Base-by-base conservation (phyloP, 1,284 basidiomycete genomes). In the Trichosporon ovoides region DNA sequence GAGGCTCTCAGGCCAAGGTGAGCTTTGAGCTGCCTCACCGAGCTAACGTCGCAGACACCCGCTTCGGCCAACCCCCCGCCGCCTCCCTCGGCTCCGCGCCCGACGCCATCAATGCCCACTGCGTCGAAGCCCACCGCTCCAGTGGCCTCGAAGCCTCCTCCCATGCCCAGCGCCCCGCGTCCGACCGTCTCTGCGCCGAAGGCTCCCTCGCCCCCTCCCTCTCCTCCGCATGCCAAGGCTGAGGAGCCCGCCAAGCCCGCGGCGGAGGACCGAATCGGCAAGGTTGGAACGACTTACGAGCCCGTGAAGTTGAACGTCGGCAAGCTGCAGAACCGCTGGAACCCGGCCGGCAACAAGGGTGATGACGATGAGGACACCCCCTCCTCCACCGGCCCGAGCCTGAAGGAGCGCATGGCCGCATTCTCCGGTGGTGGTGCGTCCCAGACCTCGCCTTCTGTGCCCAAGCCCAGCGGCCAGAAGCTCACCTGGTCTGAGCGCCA, bases 401-500 rank as follows among this genome's bases (percentile, higher is more conserved):
- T 72, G 55, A 74, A 73, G 60, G 71, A 72, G 37, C 64, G 73
- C 46, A 75, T 73, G 63, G 65, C 74, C 3, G 73, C 68, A 4
- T 76, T 74, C 63, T 65, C 64, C 6, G 64, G 67, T 33, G 72
- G 70, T 16, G 66, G 63, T 11, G 46, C 60, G 7, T 53, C 62
- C 12, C 52, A 61, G 14, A 38, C 59, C 2, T 49, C 64, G 2
- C 14, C 60, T 14, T 34, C 37, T 7, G 60, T 52, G 1, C 64
- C 67, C 33, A 61, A 62, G 46, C 66, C 68, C 10, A 64, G 57
- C 53, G 48, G 55, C 13, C 88, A 89, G 80, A 92, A 91, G 73
- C 77, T 94, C 57, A 93, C 91, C 0, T 95, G 92, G 92, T 87
- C 84, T 61, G 88, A 95, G 74, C 81, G 92, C 37, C 91, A 95